These are phyloP conservation scores for Boletus patriciae DNA, from an alignment of 768 basidiomycete genomes.

Conservation along the genomic window DNA sequence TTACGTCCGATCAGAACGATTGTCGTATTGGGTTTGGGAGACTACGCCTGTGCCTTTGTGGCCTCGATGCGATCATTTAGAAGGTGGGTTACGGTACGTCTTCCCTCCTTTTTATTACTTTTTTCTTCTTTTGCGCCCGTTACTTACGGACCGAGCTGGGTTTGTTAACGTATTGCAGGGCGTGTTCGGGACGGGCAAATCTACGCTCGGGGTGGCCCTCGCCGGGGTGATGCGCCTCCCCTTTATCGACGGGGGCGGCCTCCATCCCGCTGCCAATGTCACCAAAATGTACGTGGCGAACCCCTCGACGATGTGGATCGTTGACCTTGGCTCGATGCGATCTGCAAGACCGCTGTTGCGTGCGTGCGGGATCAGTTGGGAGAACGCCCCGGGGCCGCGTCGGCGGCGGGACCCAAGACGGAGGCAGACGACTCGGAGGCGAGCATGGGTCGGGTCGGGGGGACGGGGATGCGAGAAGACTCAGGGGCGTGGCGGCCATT, in stretches of 20 bases:
- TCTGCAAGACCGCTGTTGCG: constrained; percentile 60
- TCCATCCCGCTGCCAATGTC: constrained; percentile 80
- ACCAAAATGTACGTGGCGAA: constrained; percentile 79
- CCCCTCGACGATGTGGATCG: constrained; percentile 83
- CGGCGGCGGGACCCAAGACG: background rate
- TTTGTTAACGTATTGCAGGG: constrained; percentile 43
- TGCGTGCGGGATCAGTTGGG: constrained; percentile 9
- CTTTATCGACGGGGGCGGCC: constrained; percentile 86
- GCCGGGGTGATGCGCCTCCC: constrained; percentile 61
- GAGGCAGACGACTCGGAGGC: no score
- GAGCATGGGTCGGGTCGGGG: background rate
- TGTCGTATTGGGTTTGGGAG: background rate
- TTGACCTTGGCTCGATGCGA: constrained; percentile 77
- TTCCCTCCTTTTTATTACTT: no score
- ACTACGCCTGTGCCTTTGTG: background rate
- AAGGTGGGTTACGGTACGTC: background rate
- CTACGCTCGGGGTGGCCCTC: constrained; percentile 66
- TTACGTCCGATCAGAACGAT: background rate
- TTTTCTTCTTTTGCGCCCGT: background rate
- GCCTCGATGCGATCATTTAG: background rate
- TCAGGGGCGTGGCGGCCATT: constrained; percentile 31
- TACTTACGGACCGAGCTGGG: background rate
- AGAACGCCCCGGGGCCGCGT: no score
- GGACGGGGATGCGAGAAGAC: no score
- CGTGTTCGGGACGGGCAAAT: constrained; percentile 72